These are phyloP conservation scores for Effrenium voratum DNA, from an alignment of 73 alveolate species.

Conservation along the genomic window DNA sequence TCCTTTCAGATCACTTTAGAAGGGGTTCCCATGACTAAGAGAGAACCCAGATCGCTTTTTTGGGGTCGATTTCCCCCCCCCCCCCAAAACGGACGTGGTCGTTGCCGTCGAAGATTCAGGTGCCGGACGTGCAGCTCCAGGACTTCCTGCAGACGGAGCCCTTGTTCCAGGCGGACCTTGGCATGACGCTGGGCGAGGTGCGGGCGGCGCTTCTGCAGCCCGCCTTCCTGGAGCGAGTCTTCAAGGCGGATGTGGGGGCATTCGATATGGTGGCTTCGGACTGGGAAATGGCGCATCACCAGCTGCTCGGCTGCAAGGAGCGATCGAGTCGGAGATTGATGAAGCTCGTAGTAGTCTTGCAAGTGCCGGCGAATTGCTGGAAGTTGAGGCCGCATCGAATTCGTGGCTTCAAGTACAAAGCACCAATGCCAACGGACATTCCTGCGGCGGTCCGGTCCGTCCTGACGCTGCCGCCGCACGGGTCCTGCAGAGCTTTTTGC, in stretches of 20 bases:
- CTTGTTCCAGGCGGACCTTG: conserved; percentile 2
- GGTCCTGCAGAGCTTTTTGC: conserved; percentile 48
- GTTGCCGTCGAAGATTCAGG: not conserved
- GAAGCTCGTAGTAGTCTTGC: too few relatives aligned
- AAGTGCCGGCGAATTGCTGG: too few relatives aligned
- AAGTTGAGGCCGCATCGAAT: conserved; percentile 35
- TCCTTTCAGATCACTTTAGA: too few relatives aligned
- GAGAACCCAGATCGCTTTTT: too few relatives aligned
- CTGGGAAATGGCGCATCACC: not conserved
- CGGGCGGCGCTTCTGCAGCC: conserved; percentile 30
- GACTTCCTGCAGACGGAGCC: conserved; percentile 48
- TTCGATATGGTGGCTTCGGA: conserved; percentile 4
- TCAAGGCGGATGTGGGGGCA: conserved; percentile 35
- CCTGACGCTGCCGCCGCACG: conserved; percentile 32
- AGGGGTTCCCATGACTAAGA: too few relatives aligned
- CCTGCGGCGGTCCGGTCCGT: conserved; percentile 16
- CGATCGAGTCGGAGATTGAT: not conserved
- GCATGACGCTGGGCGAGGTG: conserved; percentile 8
- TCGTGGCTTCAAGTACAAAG: conserved; percentile 63
- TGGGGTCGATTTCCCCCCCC: too few relatives aligned
- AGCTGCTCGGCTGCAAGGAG: not conserved
- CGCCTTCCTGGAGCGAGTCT: conserved; percentile 13
- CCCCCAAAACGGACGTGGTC: too few relatives aligned
- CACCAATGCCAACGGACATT: conserved; percentile 26
- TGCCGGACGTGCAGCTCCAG: conserved; percentile 48